phyloP scores from a whole-genome alignment of 2,329 filamentous ascomycete species.

The Gnomoniopsis sp. region DNA sequence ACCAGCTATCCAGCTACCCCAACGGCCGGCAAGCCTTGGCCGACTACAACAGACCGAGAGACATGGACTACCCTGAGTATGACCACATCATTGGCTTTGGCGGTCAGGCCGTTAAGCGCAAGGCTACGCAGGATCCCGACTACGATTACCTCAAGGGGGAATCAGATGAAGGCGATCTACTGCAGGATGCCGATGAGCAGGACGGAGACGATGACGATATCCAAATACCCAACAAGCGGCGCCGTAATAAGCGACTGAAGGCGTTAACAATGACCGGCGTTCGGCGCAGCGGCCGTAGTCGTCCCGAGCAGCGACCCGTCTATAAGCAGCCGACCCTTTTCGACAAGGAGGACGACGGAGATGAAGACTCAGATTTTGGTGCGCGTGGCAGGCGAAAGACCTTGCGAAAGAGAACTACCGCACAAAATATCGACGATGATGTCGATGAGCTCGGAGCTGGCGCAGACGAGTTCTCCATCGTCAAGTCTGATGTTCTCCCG shows the following conservation, averaged over 20 bases:
- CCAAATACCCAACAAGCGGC: constrained; percentile 11
- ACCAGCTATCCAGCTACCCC: constrained; percentile 24
- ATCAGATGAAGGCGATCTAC: constrained; percentile 20
- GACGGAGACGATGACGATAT: constrained; percentile 14
- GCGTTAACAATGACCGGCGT: neutral
- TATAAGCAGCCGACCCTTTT: neutral
- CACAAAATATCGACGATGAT: constrained; percentile 1
- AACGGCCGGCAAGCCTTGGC: constrained; percentile 23
- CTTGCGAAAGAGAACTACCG: neutral
- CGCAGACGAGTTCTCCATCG: constrained; percentile 17
- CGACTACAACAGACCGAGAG: constrained; percentile 20
- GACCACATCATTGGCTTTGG: constrained; percentile 4
- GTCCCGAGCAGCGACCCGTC: neutral
- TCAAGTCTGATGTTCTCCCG: constrained; percentile 27
- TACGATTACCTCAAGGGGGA: constrained; percentile 20
- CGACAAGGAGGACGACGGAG: constrained; percentile 1
- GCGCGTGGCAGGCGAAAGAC: neutral
- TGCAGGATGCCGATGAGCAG: constrained; percentile 6
- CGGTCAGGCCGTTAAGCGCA: constrained; percentile 10
- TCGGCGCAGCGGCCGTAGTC: constrained; percentile 1
- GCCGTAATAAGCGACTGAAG: neutral
- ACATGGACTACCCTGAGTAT: constrained; percentile 12
- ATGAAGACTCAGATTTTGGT: constrained; percentile 1
- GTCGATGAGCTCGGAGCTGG: constrained; percentile 15
- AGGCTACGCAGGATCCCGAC: constrained; percentile 29